Percentiles rank a stretch among this genome's conserved stretches.
These are phyloP conservation scores for Terfezia boudieri DNA, from an alignment of 495 filamentous ascomycete genomes.

Conservation along the genomic window DNA sequence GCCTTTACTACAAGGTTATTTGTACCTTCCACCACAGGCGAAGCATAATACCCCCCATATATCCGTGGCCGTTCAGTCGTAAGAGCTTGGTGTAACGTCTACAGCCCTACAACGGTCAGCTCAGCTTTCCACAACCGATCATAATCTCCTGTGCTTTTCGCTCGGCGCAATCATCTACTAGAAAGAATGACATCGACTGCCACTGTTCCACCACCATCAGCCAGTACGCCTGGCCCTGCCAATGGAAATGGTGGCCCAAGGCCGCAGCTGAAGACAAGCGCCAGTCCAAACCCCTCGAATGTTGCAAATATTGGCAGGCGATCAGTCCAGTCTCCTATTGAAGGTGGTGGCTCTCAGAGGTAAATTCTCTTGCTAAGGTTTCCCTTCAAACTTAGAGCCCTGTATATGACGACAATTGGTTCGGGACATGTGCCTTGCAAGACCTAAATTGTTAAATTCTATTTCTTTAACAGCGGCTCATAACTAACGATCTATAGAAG, in stretches of 20 bases:
- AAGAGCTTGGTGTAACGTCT: no score
- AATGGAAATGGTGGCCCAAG: constrained; percentile 8
- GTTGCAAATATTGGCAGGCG: constrained; percentile 12
- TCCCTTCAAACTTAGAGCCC: background rate
- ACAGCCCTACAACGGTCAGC: no score
- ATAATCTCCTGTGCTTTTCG: no score
- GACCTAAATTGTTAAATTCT: background rate
- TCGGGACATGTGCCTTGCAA: no score
- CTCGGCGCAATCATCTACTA: no score
- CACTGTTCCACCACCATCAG: constrained; percentile 16
- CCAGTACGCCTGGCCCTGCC: constrained; percentile 5
- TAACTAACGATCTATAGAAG: constrained; percentile 4
- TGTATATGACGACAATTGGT: background rate
- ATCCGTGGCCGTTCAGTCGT: no score
- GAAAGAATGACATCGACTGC: constrained; percentile 6
- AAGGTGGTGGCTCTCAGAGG: constrained; percentile 11
- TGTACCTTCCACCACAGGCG: no score
- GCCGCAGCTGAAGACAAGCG: constrained; percentile 15
- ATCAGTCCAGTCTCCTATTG: constrained; percentile 15
- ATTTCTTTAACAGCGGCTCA: background rate
- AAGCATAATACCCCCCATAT: no score
- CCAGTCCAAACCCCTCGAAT: constrained; percentile 8
- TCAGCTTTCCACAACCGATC: no score
- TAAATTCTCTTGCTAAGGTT: constrained; percentile 1
- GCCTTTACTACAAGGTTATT: no score